phyloP scores from a whole-genome alignment of 345 rosid genomes.

The Eucalyptus tenuipes region DNA sequence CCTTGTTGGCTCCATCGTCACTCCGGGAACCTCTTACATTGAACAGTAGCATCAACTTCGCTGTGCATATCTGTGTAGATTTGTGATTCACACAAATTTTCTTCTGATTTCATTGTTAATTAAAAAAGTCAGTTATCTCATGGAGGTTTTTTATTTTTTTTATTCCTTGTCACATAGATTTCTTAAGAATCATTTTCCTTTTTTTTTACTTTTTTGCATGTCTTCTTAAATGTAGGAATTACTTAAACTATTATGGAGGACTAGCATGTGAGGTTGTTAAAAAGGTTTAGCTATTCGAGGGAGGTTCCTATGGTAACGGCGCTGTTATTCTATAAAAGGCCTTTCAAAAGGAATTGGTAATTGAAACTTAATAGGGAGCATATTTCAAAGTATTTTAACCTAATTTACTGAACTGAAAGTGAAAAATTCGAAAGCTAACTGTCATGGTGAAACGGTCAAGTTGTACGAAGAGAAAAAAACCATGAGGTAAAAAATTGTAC shows the following conservation, averaged over 20 bases:
- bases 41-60: background rate
- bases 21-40: slow-evolving; percentile 5
- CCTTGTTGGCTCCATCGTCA: slow-evolving; percentile 7
- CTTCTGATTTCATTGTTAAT: fast-evolving
- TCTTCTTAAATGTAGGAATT: background rate
- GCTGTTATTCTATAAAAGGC: too few relatives aligned
- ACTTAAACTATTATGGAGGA: fast-evolving
- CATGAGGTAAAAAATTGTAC: too few relatives aligned
- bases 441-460: fast-evolving
- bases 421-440: fast-evolving
- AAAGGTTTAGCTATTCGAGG: background rate
- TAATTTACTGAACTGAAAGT: too few relatives aligned
- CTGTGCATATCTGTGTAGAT: fast-evolving
- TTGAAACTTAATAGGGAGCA: fast-evolving
- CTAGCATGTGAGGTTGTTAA: background rate
- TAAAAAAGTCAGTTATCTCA: too few relatives aligned
- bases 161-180: background rate
- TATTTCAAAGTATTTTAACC: too few relatives aligned
- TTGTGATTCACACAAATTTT: background rate
- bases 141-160: too few relatives aligned
- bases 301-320: fast-evolving
- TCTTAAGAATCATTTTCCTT: background rate
- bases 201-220: background rate
- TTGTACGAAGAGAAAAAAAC: too few relatives aligned
- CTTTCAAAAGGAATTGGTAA: too few relatives aligned